A percentile compares a stretch with the other conserved stretches of the same genome.
phyloP scores from a whole-genome alignment of 192 early-diverging fungal species.

The Spizellomyces sp. region DNA sequence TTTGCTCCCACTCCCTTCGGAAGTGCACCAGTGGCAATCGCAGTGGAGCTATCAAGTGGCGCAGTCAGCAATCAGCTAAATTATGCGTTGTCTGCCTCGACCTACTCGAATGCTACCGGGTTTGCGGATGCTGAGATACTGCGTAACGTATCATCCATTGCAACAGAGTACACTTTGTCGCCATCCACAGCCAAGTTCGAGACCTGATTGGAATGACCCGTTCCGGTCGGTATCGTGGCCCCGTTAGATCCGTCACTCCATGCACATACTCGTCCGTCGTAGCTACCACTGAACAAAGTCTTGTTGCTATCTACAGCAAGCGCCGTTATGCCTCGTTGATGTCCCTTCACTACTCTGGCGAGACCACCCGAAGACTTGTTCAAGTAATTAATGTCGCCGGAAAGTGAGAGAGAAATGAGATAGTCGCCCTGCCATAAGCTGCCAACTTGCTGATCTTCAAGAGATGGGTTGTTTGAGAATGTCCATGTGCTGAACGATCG shows the following conservation, averaged over 20 bases:
- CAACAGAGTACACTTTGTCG: slow-evolving; percentile 57
- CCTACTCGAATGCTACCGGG: slow-evolving; percentile 44
- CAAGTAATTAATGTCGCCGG: slow-evolving; percentile 87
- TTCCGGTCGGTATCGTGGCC: slow-evolving; percentile 54
- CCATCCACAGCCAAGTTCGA: slow-evolving; percentile 54
- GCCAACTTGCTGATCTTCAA: slow-evolving; percentile 91
- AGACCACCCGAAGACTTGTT: slow-evolving; percentile 56
- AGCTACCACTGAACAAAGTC: slow-evolving; percentile 83
- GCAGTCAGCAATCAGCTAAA: slow-evolving; percentile 14
- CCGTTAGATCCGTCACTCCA: slow-evolving; percentile 62
- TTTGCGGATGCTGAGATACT: slow-evolving; percentile 25
- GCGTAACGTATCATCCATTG: slow-evolving; percentile 78
- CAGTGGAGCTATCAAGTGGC: neutral
- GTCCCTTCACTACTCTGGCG: slow-evolving; percentile 69
- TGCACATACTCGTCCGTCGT: slow-evolving; percentile 82
- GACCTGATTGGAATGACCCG: slow-evolving; percentile 79
- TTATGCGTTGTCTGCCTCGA: slow-evolving; percentile 40
- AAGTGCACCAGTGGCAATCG: slow-evolving; percentile 44
- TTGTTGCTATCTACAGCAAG: slow-evolving; percentile 56
- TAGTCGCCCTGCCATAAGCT: slow-evolving; percentile 81
- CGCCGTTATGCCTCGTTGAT: slow-evolving; percentile 83
- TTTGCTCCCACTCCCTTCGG: slow-evolving; percentile 60
- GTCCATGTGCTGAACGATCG: slow-evolving; percentile 7
- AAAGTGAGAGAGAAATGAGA: slow-evolving; percentile 78
- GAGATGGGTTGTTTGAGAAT: slow-evolving; percentile 12